Evolutionary conservation across 176 grass and related monocot genomes (phyloP).

Genomic region (Rhynchospora breviuscula): DNA sequence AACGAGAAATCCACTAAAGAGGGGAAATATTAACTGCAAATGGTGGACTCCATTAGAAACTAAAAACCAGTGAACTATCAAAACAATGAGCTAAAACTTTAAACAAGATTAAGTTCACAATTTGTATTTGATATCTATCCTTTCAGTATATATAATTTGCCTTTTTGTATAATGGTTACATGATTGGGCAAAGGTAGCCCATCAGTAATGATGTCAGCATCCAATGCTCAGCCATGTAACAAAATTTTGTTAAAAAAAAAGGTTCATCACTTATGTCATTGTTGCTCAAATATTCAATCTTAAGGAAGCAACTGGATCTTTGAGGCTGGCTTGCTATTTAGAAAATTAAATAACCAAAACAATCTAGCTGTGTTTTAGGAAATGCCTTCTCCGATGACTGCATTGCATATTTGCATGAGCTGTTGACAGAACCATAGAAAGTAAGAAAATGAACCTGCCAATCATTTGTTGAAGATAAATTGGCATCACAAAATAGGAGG

Average conservation of each 20-base stretch:
- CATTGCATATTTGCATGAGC: background rate
- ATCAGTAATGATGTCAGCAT: background rate
- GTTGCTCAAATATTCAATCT: background rate
- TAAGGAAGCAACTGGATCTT: background rate
- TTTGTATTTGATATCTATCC: background rate
- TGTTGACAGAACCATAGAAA: background rate
- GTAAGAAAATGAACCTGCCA: conserved; percentile 57
- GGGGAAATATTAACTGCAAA: background rate
- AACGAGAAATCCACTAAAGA: background rate
- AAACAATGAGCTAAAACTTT: background rate
- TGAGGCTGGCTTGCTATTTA: background rate
- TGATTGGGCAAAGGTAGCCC: background rate
- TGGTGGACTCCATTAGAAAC: background rate
- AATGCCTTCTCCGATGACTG: background rate
- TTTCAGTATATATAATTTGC: background rate
- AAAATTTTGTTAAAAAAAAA: background rate
- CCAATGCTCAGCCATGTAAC: background rate
- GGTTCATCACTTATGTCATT: background rate
- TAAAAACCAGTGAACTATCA: background rate
- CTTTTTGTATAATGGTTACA: background rate
- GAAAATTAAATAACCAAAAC: background rate
- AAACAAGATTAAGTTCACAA: background rate
- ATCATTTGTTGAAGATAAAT: conserved; percentile 54
- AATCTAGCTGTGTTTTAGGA: background rate
- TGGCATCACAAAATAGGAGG: conserved; percentile 47